Evolutionary conservation across 192 early-diverging fungal genomes (phyloP).

Genomic region (Coemansia sp.): DNA sequence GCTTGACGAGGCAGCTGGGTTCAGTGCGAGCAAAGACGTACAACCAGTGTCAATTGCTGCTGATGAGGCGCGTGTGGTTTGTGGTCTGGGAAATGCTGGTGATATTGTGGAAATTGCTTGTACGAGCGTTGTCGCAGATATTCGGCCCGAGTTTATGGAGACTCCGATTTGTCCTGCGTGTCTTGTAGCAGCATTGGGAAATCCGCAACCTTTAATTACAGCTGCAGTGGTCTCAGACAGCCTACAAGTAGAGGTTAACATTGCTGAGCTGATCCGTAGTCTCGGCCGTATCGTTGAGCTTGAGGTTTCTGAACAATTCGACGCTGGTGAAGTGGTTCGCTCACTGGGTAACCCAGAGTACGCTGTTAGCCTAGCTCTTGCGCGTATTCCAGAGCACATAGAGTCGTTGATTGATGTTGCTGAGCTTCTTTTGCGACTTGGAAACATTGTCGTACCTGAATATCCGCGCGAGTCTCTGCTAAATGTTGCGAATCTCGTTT

Average conservation of each 20-base stretch:
- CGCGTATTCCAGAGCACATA: neutral
- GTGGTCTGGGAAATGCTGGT: neutral
- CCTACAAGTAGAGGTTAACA: neutral
- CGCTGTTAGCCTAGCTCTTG: neutral
- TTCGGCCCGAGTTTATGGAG: neutral
- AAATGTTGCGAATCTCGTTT: neutral
- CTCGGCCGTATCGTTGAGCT: neutral
- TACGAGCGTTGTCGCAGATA: neutral
- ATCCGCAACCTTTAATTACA: neutral
- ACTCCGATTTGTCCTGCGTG: neutral
- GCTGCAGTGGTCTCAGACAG: neutral
- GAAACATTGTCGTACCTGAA: neutral
- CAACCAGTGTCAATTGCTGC: neutral
- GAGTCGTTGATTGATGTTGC: neutral
- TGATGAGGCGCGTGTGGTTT: neutral
- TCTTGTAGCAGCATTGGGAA: neutral
- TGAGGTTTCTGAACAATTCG: neutral
- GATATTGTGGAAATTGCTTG: neutral
- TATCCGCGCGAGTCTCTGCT: neutral
- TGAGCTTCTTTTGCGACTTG: neutral
- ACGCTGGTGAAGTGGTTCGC: neutral
- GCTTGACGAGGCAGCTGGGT: slow-evolving; percentile 14
- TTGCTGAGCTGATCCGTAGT: neutral
- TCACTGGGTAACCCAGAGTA: slow-evolving; percentile 5
- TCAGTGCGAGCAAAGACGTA: neutral